Conservation (phyloP, 371 early-diverging fungal species). For the Rhizopus microsporus region DNA sequence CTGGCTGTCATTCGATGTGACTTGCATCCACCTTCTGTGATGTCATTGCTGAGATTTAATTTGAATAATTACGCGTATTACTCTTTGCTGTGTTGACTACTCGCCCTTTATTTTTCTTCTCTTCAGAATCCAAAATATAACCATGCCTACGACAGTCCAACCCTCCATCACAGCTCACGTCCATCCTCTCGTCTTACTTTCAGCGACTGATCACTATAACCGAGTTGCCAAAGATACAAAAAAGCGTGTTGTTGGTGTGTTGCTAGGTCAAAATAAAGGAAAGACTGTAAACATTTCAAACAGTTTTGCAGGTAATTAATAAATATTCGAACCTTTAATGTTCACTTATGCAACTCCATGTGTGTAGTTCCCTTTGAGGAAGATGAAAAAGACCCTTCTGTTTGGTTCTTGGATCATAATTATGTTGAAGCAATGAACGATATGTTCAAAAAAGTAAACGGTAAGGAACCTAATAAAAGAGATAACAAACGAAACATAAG, state of each 20-base stretch:
- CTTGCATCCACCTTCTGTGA: too few species aligned
- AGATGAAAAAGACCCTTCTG: slow-evolving; percentile 95
- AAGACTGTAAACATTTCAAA: slow-evolving; percentile 96
- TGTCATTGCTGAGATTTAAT: not conserved
- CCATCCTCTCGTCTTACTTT: slow-evolving; percentile 98
- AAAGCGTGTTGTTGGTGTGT: slow-evolving; percentile 98
- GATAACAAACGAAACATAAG: not conserved
- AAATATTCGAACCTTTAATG: not conserved
- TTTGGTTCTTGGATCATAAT: slow-evolving; percentile 99
- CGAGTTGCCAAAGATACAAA: slow-evolving; percentile 94
- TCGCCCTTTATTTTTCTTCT: not conserved
- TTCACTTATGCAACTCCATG: not conserved
- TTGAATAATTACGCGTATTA: slow-evolving; percentile 1
- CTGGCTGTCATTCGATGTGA: too few species aligned
- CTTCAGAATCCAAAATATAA: not conserved
- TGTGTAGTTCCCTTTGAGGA: slow-evolving; percentile 97
- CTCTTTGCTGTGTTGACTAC: not conserved
- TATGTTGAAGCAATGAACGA: slow-evolving; percentile 99
- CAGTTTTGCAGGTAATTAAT: slow-evolving; percentile 91
- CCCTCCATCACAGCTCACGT: slow-evolving; percentile 75
- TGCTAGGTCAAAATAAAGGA: slow-evolving; percentile 94
- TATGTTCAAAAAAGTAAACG: slow-evolving; percentile 99
- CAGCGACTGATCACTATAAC: slow-evolving; percentile 99
- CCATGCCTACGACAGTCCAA: slow-evolving; percentile 47
- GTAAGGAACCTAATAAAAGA: slow-evolving; percentile 42